phyloP scores from a whole-genome alignment of 2,329 filamentous ascomycete genomes.

The Aspergillus felis region DNA sequence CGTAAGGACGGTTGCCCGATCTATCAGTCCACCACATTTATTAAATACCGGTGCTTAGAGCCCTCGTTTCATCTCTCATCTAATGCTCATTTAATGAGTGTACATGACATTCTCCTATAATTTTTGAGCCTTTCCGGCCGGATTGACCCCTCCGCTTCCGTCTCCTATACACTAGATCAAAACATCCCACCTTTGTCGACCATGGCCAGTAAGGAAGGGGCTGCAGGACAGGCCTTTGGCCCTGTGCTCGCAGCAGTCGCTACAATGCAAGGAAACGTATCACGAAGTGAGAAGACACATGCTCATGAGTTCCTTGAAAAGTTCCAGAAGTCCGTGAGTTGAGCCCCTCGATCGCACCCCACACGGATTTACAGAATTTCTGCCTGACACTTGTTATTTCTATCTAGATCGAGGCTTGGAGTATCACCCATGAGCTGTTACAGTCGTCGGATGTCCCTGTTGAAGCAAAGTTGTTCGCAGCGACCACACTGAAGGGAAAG shows the following conservation, averaged over 20 bases:
- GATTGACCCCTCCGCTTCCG: slow-evolving; percentile 21
- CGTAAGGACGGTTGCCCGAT: slow-evolving; percentile 2
- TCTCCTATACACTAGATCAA: slow-evolving; percentile 11
- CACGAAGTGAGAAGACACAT: slow-evolving; percentile 78
- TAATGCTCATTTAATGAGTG: slow-evolving; percentile 17
- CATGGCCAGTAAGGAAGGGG: slow-evolving; percentile 67
- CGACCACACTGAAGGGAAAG: slow-evolving; percentile 97
- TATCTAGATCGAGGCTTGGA: slow-evolving; percentile 80
- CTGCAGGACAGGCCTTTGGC: slow-evolving; percentile 66
- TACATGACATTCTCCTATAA: slow-evolving; percentile 19
- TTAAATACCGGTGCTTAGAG: not conserved
- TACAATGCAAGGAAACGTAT: slow-evolving; percentile 82
- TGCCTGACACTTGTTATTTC: slow-evolving; percentile 17
- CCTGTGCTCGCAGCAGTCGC: slow-evolving; percentile 83
- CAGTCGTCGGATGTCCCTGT: slow-evolving; percentile 71
- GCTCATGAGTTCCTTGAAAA: slow-evolving; percentile 87
- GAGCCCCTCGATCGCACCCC: slow-evolving; percentile 9
- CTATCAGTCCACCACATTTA: not conserved
- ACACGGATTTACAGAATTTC: slow-evolving; percentile 9
- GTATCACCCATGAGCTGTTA: slow-evolving; percentile 77
- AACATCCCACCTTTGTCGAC: slow-evolving; percentile 27
- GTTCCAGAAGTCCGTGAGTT: slow-evolving; percentile 94
- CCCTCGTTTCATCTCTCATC: slow-evolving; percentile 7
- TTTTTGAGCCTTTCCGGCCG: slow-evolving; percentile 23
- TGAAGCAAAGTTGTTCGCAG: slow-evolving; percentile 90